A percentile compares a stretch with the other conserved stretches of the same genome.
Conservation (phyloP, 768 basidiomycete species). For the Phylloporus sp. region DNA sequence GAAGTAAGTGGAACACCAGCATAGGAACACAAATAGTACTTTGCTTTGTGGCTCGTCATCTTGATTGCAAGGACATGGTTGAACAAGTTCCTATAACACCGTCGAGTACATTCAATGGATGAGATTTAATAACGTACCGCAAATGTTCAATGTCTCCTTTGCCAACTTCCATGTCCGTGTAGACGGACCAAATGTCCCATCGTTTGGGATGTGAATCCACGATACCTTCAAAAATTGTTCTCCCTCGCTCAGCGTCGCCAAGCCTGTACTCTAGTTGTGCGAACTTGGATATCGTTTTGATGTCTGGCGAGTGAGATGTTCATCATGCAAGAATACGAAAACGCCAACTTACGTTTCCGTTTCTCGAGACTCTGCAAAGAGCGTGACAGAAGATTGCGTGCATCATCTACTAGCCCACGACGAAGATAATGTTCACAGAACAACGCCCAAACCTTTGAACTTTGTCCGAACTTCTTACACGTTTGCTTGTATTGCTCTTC, state of each 20-base stretch:
- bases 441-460: conserved; percentile 90
- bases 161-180: conserved; percentile 92
- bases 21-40: conserved; percentile 47
- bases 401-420: conserved; percentile 68
- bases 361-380: conserved; percentile 89
- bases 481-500: conserved; percentile 87
- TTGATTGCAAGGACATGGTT: conserved; percentile 77
- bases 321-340: neutral
- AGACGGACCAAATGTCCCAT: conserved; percentile 93
- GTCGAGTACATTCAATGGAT: neutral
- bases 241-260: conserved; percentile 91
- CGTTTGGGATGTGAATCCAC: conserved; percentile 93
- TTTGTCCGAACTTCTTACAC: conserved; percentile 90
- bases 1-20: conserved; percentile 4
- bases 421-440: conserved; percentile 81
- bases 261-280: conserved; percentile 93
- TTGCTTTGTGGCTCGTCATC: conserved; percentile 93
- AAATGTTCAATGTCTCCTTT: conserved; percentile 75
- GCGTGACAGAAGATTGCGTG: conserved; percentile 80
- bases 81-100: conserved; percentile 67
- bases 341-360: conserved; percentile 70
- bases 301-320: conserved; percentile 45
- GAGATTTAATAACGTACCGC: conserved; percentile 42
- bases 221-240: conserved; percentile 95
- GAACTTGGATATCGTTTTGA: conserved; percentile 94